Evolutionary conservation across 2,329 filamentous ascomycete genomes (phyloP).

Genomic region (Tolypocladium album): DNA sequence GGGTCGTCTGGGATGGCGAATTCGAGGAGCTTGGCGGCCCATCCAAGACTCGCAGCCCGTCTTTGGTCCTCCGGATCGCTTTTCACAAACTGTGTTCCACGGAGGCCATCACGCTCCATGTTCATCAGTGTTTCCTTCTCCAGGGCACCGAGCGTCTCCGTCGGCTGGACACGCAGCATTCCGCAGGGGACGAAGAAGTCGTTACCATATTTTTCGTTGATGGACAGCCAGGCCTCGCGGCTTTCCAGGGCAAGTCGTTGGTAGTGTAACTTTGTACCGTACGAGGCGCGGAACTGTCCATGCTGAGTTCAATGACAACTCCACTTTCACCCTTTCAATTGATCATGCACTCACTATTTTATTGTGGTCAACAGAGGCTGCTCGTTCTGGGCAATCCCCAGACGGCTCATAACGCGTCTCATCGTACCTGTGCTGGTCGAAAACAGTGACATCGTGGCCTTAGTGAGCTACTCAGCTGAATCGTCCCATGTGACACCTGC

Average conservation of each 20-base stretch:
- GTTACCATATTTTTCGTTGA: conserved; percentile 5
- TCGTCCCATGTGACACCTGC: background rate
- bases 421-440: conserved; percentile 11
- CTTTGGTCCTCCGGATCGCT: conserved; percentile 7
- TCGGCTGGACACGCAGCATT: conserved; percentile 16
- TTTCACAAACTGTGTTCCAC: conserved; percentile 12
- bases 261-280: conserved; percentile 13
- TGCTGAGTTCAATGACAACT: background rate
- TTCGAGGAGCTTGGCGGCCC: conserved; percentile 11
- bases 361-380: conserved; percentile 14
- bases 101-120: conserved; percentile 12
- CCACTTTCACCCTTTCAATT: background rate
- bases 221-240: conserved; percentile 10
- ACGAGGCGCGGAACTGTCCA: conserved; percentile 14
- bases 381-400: conserved; percentile 6
- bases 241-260: conserved; percentile 13
- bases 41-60: conserved; percentile 9
- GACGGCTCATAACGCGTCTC: conserved; percentile 10
- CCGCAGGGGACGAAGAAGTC: conserved; percentile 10
- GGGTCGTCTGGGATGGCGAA: conserved; percentile 10
- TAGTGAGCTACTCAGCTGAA: background rate
- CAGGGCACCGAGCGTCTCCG: conserved; percentile 7
- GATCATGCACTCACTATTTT: conserved; percentile 9
- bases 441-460: conserved; percentile 9
- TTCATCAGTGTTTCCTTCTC: conserved; percentile 13